phyloP scores from a whole-genome alignment of 768 basidiomycete species.

The Tulasnella sp. region DNA sequence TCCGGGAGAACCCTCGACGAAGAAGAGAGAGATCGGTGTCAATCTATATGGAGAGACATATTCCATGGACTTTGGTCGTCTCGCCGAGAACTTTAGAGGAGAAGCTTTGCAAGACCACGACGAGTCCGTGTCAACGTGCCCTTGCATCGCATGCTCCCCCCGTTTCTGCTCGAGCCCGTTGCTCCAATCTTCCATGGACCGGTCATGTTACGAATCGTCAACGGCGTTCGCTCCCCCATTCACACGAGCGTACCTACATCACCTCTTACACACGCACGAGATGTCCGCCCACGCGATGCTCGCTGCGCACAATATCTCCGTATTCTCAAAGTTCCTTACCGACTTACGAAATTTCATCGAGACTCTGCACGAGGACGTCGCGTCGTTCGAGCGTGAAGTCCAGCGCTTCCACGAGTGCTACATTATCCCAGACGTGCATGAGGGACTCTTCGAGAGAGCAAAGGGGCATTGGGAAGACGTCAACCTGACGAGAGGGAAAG shows the following conservation, averaged over 20 bases:
- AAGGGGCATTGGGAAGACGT: conserved; percentile 50
- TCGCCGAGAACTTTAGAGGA: conserved; percentile 38
- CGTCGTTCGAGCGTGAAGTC: conserved; percentile 42
- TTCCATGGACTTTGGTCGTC: conserved; percentile 45
- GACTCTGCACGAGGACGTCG: conserved; percentile 5
- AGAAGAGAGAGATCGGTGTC: conserved; percentile 41
- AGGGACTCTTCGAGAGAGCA: conserved; percentile 40
- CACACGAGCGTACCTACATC: conserved; percentile 65
- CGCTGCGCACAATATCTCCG: conserved; percentile 59
- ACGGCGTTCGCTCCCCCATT: conserved; percentile 21
- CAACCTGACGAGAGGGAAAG: conserved; percentile 62
- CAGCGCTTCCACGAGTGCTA: conserved; percentile 19
- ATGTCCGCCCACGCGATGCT: conserved; percentile 77
- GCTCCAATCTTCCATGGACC: conserved; percentile 20
- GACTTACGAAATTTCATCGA: conserved; percentile 38
- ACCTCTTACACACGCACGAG: conserved; percentile 79
- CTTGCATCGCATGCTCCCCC: conserved; percentile 26
- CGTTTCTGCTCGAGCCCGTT: conserved; percentile 15
- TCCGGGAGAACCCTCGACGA: conserved; percentile 17
- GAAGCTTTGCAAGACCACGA: conserved; percentile 26
- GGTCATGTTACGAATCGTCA: conserved; percentile 17
- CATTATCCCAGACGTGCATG: not conserved
- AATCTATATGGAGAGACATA: conserved; percentile 57
- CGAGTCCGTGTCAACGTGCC: not conserved
- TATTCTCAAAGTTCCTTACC: conserved; percentile 53